Evolutionary conservation across 805 yeast species (phyloP).

Genomic region (Candida ipomoeae): DNA sequence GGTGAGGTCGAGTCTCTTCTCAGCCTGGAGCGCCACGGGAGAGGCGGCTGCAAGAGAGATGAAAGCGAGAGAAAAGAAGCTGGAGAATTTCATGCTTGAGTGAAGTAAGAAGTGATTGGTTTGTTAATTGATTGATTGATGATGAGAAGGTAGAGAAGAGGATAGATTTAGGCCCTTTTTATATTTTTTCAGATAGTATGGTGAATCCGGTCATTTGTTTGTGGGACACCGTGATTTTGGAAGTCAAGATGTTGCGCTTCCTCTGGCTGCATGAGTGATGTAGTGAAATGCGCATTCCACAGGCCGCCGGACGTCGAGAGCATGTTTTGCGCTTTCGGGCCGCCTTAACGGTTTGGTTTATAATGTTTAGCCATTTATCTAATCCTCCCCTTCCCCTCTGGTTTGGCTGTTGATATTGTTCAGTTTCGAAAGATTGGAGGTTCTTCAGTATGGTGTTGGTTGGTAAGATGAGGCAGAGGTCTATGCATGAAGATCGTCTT

Average conservation of each 20-base stretch:
- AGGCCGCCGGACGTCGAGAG: background rate
- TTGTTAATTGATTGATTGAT: background rate
- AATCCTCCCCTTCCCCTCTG: background rate
- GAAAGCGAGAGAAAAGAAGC: conserved; percentile 5
- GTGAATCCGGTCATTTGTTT: background rate
- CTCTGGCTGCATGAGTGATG: background rate
- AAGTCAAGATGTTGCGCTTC: background rate
- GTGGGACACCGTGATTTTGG: background rate
- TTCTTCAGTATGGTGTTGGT: background rate
- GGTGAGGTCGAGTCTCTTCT: conserved; percentile 1
- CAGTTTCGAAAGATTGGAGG: background rate
- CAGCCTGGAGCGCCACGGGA: conserved; percentile 3
- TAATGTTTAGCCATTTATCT: background rate
- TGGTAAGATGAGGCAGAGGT: background rate
- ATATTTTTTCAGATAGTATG: background rate
- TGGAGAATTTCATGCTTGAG: conserved; percentile 8
- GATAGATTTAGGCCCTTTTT: background rate
- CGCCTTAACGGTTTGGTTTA: background rate
- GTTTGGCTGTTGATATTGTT: background rate
- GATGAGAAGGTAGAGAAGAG: background rate
- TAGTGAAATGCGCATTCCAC: background rate
- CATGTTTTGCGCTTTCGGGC: background rate
- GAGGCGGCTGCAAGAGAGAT: conserved; percentile 12
- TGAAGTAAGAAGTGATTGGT: background rate
- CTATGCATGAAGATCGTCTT: background rate